These are phyloP conservation scores for Cystobasidiaceae sp. DNA, from an alignment of 1,284 basidiomycete genomes.

Conservation along the genomic window DNA sequence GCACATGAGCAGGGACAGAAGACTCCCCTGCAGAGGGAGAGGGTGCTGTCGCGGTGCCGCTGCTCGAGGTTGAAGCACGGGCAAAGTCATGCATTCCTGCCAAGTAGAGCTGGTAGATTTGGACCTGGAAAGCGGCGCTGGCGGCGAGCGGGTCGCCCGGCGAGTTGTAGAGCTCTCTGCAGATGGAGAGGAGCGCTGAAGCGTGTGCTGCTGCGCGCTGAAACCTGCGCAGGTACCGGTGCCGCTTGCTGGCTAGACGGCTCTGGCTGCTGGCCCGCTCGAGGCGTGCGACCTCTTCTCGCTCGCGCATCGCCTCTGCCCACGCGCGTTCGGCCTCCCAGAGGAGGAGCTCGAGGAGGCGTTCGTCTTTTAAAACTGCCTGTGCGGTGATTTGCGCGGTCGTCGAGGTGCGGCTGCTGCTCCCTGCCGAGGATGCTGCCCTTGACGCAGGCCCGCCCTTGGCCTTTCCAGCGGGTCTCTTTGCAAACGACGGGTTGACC, in stretches of 20 bases:
- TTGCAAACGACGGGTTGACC: constrained; percentile 34
- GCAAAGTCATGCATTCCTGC: constrained; percentile 50
- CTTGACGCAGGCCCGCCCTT: background rate
- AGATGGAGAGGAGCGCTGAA: constrained; percentile 28
- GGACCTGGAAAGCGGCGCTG: constrained; percentile 46
- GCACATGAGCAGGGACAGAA: background rate
- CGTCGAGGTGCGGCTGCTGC: constrained; percentile 61
- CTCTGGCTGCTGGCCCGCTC: constrained; percentile 24
- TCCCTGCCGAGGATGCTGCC: background rate
- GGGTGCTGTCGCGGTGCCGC: background rate
- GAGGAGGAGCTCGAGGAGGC: constrained; percentile 61
- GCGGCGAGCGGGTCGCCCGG: constrained; percentile 36
- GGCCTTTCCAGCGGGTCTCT: constrained; percentile 22
- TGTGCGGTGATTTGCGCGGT: constrained; percentile 47
- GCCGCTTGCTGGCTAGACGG: constrained; percentile 33
- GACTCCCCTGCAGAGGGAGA: background rate
- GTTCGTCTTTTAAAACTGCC: constrained; percentile 33
- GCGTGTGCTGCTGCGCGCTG: constrained; percentile 33
- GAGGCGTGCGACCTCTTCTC: constrained; percentile 17
- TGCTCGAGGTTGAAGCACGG: background rate
- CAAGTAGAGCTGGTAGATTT: constrained; percentile 49
- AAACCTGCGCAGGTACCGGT: constrained; percentile 35
- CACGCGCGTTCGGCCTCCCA: constrained; percentile 53
- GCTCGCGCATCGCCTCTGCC: constrained; percentile 34
- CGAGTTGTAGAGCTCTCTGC: constrained; percentile 10